phyloP scores from a whole-genome alignment of 2,329 filamentous ascomycete genomes.

The Neophaeococcomyces mojaviensis region DNA sequence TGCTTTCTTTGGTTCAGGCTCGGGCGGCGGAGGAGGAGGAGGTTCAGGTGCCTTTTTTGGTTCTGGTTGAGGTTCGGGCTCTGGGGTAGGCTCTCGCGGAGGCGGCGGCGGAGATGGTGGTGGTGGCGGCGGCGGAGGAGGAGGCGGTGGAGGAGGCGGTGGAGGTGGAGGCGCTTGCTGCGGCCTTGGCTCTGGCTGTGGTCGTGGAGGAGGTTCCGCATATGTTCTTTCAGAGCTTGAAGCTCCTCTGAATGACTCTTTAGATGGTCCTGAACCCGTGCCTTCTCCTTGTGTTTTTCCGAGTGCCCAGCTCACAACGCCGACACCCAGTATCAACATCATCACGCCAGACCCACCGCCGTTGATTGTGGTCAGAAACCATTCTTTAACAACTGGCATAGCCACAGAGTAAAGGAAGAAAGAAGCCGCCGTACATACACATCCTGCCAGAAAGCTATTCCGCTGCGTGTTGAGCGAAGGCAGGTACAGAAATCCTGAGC shows the following conservation, averaged over 20 bases:
- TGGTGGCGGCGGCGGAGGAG: conserved; percentile 3
- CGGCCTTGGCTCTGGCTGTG: not conserved
- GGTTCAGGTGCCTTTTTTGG: too few species aligned
- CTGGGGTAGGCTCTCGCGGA: conserved; percentile 6
- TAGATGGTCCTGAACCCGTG: conserved; percentile 4
- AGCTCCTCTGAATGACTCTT: not conserved
- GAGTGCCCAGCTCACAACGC: conserved; percentile 68
- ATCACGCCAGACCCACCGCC: conserved; percentile 67
- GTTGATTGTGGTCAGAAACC: conserved; percentile 63
- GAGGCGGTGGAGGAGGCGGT: not conserved
- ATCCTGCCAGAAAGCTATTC: conserved; percentile 87
- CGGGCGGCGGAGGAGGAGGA: conserved; percentile 2
- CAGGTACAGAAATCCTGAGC: conserved; percentile 87
- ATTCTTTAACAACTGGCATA: conserved; percentile 64
- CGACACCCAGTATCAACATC: conserved; percentile 64
- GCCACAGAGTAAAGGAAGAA: conserved; percentile 67
- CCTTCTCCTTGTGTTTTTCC: conserved; percentile 56
- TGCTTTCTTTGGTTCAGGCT: not conserved
- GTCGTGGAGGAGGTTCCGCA: conserved; percentile 6
- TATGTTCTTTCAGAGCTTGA: conserved; percentile 4
- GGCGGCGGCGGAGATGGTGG: conserved; percentile 7
- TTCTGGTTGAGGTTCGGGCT: not conserved
- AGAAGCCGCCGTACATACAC: conserved; percentile 64
- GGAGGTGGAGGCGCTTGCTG: not conserved
- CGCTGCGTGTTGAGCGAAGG: conserved; percentile 77